Percentiles rank a stretch among this genome's conserved stretches.
Evolutionary conservation across 2,329 filamentous ascomycete genomes (phyloP).

Genomic region (Venturia aucupariae): DNA sequence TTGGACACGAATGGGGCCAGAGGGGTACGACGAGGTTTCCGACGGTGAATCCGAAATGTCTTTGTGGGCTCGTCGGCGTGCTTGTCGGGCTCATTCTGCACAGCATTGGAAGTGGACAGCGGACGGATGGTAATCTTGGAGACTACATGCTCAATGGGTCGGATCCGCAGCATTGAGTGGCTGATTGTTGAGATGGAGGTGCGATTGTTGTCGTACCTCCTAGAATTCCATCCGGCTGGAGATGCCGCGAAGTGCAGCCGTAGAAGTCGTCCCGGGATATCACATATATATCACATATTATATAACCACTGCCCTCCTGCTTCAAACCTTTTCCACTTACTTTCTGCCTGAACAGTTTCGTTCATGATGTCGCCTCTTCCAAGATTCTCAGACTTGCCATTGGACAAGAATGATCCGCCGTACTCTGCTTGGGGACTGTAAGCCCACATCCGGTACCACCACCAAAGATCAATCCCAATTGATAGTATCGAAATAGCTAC

Average conservation of each 20-base stretch:
- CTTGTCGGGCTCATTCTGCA: not conserved
- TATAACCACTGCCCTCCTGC: not conserved
- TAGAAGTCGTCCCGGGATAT: too few relatives aligned
- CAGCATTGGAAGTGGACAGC: not conserved
- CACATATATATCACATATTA: too few relatives aligned
- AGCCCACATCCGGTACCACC: slow-evolving; percentile 12
- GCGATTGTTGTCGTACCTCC: too few relatives aligned
- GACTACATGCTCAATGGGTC: slow-evolving; percentile 2
- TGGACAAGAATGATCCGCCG: slow-evolving; percentile 39
- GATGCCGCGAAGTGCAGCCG: not conserved
- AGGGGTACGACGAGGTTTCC: not conserved
- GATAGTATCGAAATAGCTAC: not conserved
- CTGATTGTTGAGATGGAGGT: not conserved
- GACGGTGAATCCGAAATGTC: not conserved
- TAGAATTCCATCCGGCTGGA: not conserved
- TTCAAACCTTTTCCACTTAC: too few relatives aligned
- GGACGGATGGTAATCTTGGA: not conserved
- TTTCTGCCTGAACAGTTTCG: too few relatives aligned
- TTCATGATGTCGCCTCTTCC: slow-evolving; percentile 28
- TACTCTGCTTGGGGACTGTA: slow-evolving; percentile 31
- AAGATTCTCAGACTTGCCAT: slow-evolving; percentile 39
- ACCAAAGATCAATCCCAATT: not conserved
- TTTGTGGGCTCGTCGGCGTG: not conserved
- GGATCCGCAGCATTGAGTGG: not conserved
- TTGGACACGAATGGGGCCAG: not conserved